Evolutionary conservation across 1,139 yeast genomes (phyloP).

Genomic region (Taiozyma onychis): DNA sequence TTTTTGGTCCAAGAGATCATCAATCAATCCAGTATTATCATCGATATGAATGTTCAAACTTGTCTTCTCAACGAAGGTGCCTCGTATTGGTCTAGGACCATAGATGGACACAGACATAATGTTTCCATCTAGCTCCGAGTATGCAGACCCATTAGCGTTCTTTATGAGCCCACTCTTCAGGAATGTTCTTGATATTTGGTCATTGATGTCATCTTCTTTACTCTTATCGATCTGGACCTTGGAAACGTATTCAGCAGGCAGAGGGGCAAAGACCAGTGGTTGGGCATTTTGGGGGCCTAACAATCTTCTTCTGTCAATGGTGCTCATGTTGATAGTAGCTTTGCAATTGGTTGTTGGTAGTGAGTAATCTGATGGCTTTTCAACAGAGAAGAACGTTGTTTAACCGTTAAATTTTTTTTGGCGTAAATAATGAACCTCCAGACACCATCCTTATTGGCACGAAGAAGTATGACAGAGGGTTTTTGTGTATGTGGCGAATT

Average conservation of each 20-base stretch:
- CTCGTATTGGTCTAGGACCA: constrained; percentile 87
- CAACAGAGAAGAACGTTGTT: too few relatives aligned
- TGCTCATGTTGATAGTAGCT: constrained; percentile 5
- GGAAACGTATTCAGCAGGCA: constrained; percentile 10
- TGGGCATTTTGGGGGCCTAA: constrained; percentile 59
- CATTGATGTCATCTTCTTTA: constrained; percentile 10
- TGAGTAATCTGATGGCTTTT: background rate
- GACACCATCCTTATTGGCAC: background rate
- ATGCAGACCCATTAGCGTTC: constrained; percentile 82
- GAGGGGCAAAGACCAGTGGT: constrained; percentile 38
- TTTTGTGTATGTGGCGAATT: too few relatives aligned
- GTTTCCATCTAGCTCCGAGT: constrained; percentile 56
- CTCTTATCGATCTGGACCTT: constrained; percentile 1
- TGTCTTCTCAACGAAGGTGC: constrained; percentile 67
- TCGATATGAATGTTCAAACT: constrained; percentile 63
- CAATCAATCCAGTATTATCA: constrained; percentile 29
- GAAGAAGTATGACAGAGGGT: background rate
- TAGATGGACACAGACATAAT: constrained; percentile 63
- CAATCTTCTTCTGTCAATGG: constrained; percentile 64
- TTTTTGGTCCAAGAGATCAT: constrained; percentile 26
- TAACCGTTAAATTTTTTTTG: background rate
- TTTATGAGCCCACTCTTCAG: constrained; percentile 58
- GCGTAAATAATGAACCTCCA: background rate
- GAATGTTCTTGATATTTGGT: constrained; percentile 28
- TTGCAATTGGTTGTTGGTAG: background rate